Base-by-base conservation (phyloP, 1,284 basidiomycete species). In the Austroboletus novae-zelandiae region DNA sequence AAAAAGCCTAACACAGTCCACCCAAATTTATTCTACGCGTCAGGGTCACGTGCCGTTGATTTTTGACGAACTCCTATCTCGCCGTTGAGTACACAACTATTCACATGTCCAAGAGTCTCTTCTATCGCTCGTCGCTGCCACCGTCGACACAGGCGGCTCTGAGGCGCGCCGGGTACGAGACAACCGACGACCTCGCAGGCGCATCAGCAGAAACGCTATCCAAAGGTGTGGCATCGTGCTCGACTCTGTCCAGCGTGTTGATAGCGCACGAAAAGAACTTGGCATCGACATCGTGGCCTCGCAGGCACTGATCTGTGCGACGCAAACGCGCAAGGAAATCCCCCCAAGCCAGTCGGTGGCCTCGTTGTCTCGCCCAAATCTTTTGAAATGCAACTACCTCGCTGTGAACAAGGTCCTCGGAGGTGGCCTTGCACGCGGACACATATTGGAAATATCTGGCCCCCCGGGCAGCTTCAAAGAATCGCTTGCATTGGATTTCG, bases 381-480 rank as follows among this genome's bases (percentile, higher is more conserved):
- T 62, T 52, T 66, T 51, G 42, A 40, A 51, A 51, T 70, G 63
- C 55, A 68, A 65, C n/a, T 80, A 75, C 59, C 52, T 62, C 3
- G 72, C 78, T 20, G 66, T 86, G 18, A 83, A 89, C 56, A 66
- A 66, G 25, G 62, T 88, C 4, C 72, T 89, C 9, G 74, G 68
- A 34, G 84, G 84, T 36, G 86, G 86, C 13, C 64, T 89, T 43
- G 68, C 70, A 45, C 73, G 71, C 52, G 83, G 85, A 10, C 73
- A 77, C 54, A 73, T 88, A 53, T 70, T 89, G 32, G 86, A 89
- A 68, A 69, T 89, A 59, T 86, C 84, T 41, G 86, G 87, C 1
- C 83, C 86, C 34, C 87, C 87, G 1, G 87, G 87, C 39, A 77
- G 78, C 43, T 75, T 77, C 11, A 89, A 86, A 58, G 84, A 84